Base-by-base conservation (phyloP, 129 eudicot genomes). In the Ambrosia trifida region DNA sequence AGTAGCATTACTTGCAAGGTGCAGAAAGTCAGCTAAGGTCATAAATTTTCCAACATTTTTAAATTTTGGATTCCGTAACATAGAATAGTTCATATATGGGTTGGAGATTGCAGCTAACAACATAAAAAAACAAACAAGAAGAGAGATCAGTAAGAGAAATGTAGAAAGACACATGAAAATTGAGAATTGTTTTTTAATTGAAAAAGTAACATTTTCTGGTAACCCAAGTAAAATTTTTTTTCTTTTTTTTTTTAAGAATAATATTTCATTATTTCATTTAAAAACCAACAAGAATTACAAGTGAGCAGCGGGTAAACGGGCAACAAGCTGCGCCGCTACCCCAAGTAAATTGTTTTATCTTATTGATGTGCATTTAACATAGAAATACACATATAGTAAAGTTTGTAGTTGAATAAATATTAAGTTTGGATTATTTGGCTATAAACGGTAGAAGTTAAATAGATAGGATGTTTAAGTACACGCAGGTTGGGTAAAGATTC, bases 21-120 rank as follows among this genome's bases (percentile, higher is more conserved):
- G 72, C 69, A 94, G 70, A 77, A 94, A 94, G 12, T 94, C 91
- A 0, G 89, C 24, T 72, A 94, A 70, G 17, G 79, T 64, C 77
- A 89, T 76, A 24, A 89, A 31, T 24, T 84, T 80, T 47, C 98
- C 98, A 80, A 53, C 83, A 79, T 80, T 83, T 58, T 43, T 76
- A 73, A 58, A 78, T 66, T 18, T 83, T 7, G 98, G 98, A 71
- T 87, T 94, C 69, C 98, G 85, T 13, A 18, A 84, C 81, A 94
- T 19, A 35, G 64, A 0, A 72, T 35, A 56, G 12, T 72, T 72
- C 18, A 44, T 2, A 57, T 43, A 89, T 4, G 85, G 80, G 57
- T 79, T 84, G 43, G 19, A 60, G 20, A 94, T 89, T 24, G 80
- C 83, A 74, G 98, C 98, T 94, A 89, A 32, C 85, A 83, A 73